Percentiles rank a stretch among this genome's conserved stretches.
These are phyloP conservation scores for Glutinoglossum americanum DNA, from an alignment of 495 filamentous ascomycete genomes.

Conservation along the genomic window DNA sequence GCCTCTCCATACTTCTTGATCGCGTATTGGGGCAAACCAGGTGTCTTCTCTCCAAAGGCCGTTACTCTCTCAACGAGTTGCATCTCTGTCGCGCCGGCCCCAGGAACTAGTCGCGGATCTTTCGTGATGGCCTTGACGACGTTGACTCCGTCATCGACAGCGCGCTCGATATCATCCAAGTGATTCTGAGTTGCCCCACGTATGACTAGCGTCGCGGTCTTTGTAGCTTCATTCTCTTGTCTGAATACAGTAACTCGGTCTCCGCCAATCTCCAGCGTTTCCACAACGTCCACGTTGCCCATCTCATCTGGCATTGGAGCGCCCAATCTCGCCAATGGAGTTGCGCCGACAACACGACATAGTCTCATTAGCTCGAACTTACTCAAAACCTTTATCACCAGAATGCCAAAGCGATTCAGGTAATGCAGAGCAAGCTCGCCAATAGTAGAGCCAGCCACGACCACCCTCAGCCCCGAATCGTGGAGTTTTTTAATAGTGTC, in stretches of 20 bases:
- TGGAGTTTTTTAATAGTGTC: constrained; percentile 80
- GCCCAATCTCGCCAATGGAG: constrained; percentile 80
- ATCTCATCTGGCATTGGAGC: constrained; percentile 99
- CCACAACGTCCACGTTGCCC: constrained; percentile 84
- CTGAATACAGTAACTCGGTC: constrained; percentile 97
- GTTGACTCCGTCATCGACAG: constrained; percentile 96
- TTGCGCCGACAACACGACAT: constrained; percentile 91
- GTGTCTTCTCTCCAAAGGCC: constrained; percentile 72
- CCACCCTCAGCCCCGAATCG: constrained; percentile 78
- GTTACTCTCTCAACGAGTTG: constrained; percentile 84
- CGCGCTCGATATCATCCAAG: constrained; percentile 90
- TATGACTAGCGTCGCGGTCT: constrained; percentile 86
- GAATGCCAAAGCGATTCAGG: constrained; percentile 86
- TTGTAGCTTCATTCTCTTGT: constrained; percentile 80
- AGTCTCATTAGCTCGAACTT: constrained; percentile 91
- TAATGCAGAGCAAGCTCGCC: constrained; percentile 95
- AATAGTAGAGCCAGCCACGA: constrained; percentile 75
- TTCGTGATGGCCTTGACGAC: constrained; percentile 96
- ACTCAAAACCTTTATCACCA: constrained; percentile 91
- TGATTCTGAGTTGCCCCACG: constrained; percentile 95
- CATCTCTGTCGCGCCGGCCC: constrained; percentile 89
- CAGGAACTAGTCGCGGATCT: constrained; percentile 76
- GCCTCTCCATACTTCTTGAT: constrained; percentile 96
- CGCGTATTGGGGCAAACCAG: constrained; percentile 77
- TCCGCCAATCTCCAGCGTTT: constrained; percentile 95